phyloP scores from a whole-genome alignment of 1,284 basidiomycete species.

The Mycosarcoma mackinlayi region DNA sequence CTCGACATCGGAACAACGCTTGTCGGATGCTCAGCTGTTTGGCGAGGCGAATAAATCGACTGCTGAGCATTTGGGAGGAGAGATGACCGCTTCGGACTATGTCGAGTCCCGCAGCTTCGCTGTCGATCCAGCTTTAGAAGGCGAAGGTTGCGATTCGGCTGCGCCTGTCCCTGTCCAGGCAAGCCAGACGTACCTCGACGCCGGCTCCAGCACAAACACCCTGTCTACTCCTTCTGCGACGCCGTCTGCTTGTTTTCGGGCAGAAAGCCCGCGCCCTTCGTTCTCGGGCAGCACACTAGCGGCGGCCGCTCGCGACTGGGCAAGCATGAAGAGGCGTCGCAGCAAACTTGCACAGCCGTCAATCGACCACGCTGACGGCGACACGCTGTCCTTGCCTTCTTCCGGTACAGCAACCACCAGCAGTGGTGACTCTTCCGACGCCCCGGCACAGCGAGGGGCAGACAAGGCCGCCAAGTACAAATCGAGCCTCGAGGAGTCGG shows the following conservation, averaged over 20 bases:
- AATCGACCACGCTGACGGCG: constrained; percentile 5
- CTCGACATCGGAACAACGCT: not conserved
- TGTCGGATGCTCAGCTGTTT: constrained; percentile 23
- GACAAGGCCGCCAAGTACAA: not conserved
- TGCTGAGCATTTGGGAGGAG: constrained; percentile 10
- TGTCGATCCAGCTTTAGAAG: constrained; percentile 32
- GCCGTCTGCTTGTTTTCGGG: constrained; percentile 3
- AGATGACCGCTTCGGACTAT: not conserved
- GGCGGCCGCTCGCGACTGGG: constrained; percentile 47
- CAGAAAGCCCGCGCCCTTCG: constrained; percentile 26
- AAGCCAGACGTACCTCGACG: not conserved
- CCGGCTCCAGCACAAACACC: no score
- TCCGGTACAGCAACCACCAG: no score
- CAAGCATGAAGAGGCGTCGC: constrained; percentile 31
- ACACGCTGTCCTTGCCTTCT: not conserved
- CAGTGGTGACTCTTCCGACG: not conserved
- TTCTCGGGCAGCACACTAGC: constrained; percentile 47
- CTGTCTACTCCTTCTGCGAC: not conserved
- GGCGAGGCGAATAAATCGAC: constrained; percentile 25
- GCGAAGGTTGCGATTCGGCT: constrained; percentile 18
- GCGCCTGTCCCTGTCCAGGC: not conserved
- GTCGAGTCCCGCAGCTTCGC: constrained; percentile 10
- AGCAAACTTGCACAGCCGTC: constrained; percentile 6
- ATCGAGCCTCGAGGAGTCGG: constrained; percentile 21
- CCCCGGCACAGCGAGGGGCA: not conserved